Conservation (phyloP, 352 stramenopile species). For the Globisporangium sylvaticum region DNA sequence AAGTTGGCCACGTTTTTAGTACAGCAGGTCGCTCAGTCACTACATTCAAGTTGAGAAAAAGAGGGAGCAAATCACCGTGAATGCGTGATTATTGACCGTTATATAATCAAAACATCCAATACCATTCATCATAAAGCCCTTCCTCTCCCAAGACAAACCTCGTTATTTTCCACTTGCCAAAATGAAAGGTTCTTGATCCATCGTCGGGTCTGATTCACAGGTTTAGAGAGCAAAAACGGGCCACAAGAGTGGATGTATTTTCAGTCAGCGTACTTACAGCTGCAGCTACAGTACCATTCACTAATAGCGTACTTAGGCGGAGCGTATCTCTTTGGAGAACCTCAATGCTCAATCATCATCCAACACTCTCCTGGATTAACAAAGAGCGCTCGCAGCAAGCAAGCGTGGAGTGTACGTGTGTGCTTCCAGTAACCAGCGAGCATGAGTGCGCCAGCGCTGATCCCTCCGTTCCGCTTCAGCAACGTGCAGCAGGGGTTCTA, state of each 20-base stretch:
- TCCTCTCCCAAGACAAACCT: neutral
- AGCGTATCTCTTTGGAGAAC: conserved; percentile 1
- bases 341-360: neutral
- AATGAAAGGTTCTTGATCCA: neutral
- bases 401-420: too few relatives aligned
- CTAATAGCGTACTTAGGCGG: neutral
- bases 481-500: conserved; percentile 79
- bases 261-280: neutral
- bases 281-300: neutral
- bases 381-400: neutral
- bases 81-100: neutral
- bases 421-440: neutral
- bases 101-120: neutral
- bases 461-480: conserved; percentile 86
- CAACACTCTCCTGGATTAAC: too few relatives aligned
- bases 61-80: neutral
- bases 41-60: neutral
- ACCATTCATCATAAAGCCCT: too few relatives aligned
- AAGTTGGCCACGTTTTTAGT: neutral
- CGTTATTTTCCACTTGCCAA: neutral
- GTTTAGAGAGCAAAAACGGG: neutral
- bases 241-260: neutral
- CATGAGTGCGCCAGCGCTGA: conserved; percentile 61
- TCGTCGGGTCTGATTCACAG: neutral
- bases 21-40: neutral